These are phyloP conservation scores for Chlorella vulgaris DNA, from an alignment of 139 green algal genomes.

Conservation along the genomic window DNA sequence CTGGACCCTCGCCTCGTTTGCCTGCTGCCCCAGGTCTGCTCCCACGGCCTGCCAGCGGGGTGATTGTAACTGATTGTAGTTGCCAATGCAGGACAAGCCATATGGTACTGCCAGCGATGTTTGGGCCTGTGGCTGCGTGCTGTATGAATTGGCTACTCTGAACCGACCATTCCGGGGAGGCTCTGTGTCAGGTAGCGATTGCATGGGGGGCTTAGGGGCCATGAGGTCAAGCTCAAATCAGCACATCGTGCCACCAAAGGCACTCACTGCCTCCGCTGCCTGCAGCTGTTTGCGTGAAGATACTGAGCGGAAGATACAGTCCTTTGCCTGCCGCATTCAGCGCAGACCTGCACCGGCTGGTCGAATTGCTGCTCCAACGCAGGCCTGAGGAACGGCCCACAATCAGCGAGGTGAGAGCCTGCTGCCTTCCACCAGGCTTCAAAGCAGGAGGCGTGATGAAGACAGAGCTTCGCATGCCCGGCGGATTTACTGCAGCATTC, in stretches of 20 bases:
- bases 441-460: too few species aligned
- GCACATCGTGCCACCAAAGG: background rate
- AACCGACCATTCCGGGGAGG: slow-evolving; percentile 15
- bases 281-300: slow-evolving; percentile 1
- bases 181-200: slow-evolving; percentile 11
- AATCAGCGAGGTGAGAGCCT: slow-evolving; percentile 7
- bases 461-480: too few species aligned
- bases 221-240: background rate
- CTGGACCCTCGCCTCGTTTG: too few species aligned
- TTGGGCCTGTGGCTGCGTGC: slow-evolving; percentile 84
- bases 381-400: slow-evolving; percentile 17
- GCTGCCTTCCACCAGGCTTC: background rate
- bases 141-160: slow-evolving; percentile 85
- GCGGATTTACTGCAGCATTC: too few species aligned
- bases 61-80: too few species aligned
- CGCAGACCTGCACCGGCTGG: slow-evolving; percentile 24
- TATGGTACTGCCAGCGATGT: slow-evolving; percentile 84
- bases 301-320: slow-evolving; percentile 17
- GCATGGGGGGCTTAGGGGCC: background rate
- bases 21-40: too few species aligned
- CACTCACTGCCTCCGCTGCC: background rate
- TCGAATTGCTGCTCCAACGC: slow-evolving; percentile 16
- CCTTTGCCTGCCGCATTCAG: slow-evolving; percentile 17
- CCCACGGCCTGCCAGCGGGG: too few species aligned
- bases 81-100: slow-evolving; percentile 57